Conservation (phyloP, 2,329 filamentous ascomycete genomes). For the Cladosporium sp. region DNA sequence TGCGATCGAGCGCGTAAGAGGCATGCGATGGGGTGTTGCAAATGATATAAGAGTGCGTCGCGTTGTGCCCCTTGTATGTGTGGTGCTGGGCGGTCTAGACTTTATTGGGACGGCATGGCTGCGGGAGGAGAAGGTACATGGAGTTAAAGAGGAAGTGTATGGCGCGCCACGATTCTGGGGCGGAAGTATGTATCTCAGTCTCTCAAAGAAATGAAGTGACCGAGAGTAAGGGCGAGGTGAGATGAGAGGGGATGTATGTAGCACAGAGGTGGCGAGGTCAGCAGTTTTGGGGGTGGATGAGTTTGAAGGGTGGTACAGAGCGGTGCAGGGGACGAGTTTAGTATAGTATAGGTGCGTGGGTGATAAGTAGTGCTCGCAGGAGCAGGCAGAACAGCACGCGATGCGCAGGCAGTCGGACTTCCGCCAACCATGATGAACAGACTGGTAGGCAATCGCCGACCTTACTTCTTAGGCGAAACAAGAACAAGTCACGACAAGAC, state of each 20-base stretch:
- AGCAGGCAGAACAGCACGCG: too few relatives aligned
- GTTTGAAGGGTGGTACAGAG: not conserved
- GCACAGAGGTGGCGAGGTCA: conserved; percentile 3
- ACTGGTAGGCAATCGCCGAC: too few relatives aligned
- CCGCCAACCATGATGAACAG: too few relatives aligned
- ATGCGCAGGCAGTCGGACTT: too few relatives aligned
- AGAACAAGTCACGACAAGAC: too few relatives aligned
- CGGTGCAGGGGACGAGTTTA: too few relatives aligned
- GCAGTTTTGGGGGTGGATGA: not conserved
- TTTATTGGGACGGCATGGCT: conserved; percentile 7
- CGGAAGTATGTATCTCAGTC: not conserved
- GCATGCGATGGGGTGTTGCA: conserved; percentile 4
- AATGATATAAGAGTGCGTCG: conserved; percentile 6
- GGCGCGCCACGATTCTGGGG: not conserved
- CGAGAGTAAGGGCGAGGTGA: not conserved
- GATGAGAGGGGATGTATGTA: not conserved
- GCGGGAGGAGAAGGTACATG: not conserved
- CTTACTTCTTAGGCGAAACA: too few relatives aligned
- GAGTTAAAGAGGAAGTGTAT: not conserved
- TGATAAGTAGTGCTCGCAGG: too few relatives aligned
- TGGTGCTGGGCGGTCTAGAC: conserved; percentile 9
- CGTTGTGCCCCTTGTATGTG: not conserved
- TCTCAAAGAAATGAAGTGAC: too few relatives aligned
- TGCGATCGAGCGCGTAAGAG: conserved; percentile 5
- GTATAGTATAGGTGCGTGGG: too few relatives aligned